Evolutionary conservation across 257 asterid species (phyloP).

Genomic region (Solanum tarijense): DNA sequence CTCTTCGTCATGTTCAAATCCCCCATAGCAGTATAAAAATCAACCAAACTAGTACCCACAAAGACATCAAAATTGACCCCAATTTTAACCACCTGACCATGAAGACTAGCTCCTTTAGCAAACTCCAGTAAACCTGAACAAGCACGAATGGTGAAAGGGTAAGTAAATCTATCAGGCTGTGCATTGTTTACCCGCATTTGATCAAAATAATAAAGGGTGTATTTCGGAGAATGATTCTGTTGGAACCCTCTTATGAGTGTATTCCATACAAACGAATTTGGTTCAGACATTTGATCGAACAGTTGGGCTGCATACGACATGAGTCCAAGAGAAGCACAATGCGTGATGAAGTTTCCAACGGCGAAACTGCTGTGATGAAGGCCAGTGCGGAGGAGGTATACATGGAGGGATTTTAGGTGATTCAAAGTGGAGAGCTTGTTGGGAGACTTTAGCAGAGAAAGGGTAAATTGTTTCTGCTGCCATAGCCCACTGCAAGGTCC

Average conservation of each 20-base stretch:
- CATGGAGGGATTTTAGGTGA: constrained; percentile 10
- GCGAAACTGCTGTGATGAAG: constrained; percentile 8
- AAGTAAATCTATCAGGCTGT: constrained; percentile 6
- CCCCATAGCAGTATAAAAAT: neutral
- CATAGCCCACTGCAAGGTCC: neutral
- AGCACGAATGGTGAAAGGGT: constrained; percentile 9
- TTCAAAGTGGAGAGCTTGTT: neutral
- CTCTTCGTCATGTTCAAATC: neutral
- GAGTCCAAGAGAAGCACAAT: neutral
- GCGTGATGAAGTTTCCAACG: constrained; percentile 1
- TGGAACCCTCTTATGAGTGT: constrained; percentile 13
- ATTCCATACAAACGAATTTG: constrained; percentile 16
- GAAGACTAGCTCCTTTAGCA: neutral
- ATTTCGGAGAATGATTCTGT: neutral
- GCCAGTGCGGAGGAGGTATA: constrained; percentile 1
- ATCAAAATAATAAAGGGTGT: neutral
- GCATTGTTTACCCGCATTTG: neutral
- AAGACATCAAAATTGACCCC: constrained; percentile 6
- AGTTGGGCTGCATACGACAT: constrained; percentile 6
- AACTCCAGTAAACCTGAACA: constrained; percentile 4
- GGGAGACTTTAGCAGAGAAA: constrained; percentile 3
- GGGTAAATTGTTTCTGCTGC: neutral
- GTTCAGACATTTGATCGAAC: constrained; percentile 11
- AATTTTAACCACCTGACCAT: constrained; percentile 8
- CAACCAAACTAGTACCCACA: constrained; percentile 10